Percentiles rank a stretch among this genome's conserved stretches.
Evolutionary conservation across 306 rosid species (phyloP).

Genomic region (Potentilla sterilis): DNA sequence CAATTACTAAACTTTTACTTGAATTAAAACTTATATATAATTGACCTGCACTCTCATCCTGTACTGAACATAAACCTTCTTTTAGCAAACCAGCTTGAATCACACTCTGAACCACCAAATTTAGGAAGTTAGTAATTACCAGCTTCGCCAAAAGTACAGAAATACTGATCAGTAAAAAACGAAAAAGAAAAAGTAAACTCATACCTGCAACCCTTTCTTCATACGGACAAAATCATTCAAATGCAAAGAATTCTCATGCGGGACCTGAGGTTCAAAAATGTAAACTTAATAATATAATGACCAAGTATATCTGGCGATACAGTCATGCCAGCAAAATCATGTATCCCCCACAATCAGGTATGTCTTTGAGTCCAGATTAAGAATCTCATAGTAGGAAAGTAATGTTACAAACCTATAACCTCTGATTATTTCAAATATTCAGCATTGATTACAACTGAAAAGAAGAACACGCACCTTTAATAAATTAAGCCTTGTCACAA

Average conservation of each 20-base stretch:
- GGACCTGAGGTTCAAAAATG: conserved; percentile 52
- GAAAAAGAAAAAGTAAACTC: not conserved
- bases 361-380: not conserved
- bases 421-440: conserved; percentile 1
- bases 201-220: conserved; percentile 83
- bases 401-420: not conserved
- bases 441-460: not conserved
- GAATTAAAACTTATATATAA: conserved; percentile 18
- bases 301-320: not conserved
- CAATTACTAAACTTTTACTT: not conserved
- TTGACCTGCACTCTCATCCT: conserved; percentile 87
- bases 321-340: conserved; percentile 5
- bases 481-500: conserved; percentile 53
- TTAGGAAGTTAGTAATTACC: conserved; percentile 12
- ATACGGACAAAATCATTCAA: conserved; percentile 75
- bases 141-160: not conserved
- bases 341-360: not conserved
- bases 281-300: not conserved
- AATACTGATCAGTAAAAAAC: not conserved
- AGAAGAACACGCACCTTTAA: conserved; percentile 52
- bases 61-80: conserved; percentile 82
- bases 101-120: conserved; percentile 51
- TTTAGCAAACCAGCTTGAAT: conserved; percentile 66
- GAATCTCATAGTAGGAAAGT: not conserved
- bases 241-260: conserved; percentile 59